Evolutionary conservation across 2,329 filamentous ascomycete species (phyloP).

Genomic region (Dactylellina sp.): DNA sequence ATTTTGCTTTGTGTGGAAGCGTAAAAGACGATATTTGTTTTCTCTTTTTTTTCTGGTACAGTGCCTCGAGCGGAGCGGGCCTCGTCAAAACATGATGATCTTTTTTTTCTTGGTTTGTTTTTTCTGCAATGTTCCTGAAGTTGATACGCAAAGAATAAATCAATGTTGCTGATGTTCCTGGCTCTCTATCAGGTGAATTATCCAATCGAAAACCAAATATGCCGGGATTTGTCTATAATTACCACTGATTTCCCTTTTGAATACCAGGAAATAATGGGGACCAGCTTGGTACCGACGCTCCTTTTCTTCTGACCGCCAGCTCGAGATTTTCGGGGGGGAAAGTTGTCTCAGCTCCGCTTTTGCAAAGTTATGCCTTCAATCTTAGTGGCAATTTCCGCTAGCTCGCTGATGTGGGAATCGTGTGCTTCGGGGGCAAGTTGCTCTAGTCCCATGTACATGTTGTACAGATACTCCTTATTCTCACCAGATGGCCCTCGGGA

Average conservation of each 20-base stretch:
- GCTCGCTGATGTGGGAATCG: conserved; percentile 85
- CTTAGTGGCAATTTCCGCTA: conserved; percentile 77
- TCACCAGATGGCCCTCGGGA: conserved; percentile 85
- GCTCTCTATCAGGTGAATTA: conserved; percentile 50
- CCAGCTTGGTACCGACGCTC: too few species aligned
- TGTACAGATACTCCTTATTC: conserved; percentile 89
- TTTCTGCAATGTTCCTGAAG: conserved; percentile 48
- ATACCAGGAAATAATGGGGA: neutral
- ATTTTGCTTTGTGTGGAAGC: conserved; percentile 46
- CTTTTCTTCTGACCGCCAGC: neutral
- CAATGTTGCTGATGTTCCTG: conserved; percentile 48
- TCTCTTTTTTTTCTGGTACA: conserved; percentile 42
- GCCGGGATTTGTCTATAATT: conserved; percentile 52
- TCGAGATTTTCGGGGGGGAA: neutral
- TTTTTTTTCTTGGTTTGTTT: conserved; percentile 19
- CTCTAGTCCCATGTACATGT: conserved; percentile 79
- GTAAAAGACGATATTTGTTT: conserved; percentile 48
- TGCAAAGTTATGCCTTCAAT: conserved; percentile 66
- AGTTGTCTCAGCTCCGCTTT: conserved; percentile 10
- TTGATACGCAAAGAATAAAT: conserved; percentile 55
- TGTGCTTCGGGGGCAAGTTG: conserved; percentile 79
- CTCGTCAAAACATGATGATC: conserved; percentile 55
- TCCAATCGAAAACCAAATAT: conserved; percentile 36
- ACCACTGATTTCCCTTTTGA: conserved; percentile 24
- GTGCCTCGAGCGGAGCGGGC: conserved; percentile 57